These are phyloP conservation scores for Colletotrichum euphorbiae DNA, from an alignment of 2,329 filamentous ascomycete genomes.

Conservation along the genomic window DNA sequence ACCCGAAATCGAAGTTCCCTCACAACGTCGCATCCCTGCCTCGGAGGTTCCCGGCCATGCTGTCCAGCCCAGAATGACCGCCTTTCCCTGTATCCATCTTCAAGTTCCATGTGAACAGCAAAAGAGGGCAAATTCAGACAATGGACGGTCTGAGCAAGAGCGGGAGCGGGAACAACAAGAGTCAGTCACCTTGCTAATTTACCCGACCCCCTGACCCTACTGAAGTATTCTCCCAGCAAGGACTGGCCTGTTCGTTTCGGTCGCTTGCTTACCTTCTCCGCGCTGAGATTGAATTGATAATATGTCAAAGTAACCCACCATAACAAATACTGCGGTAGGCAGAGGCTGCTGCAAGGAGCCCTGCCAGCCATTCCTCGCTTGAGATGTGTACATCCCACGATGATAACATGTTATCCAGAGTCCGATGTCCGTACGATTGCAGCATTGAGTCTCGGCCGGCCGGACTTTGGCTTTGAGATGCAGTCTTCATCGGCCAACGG, in stretches of 20 bases:
- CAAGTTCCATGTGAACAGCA: background rate
- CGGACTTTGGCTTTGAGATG: background rate
- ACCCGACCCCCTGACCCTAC: background rate
- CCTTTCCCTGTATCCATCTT: background rate
- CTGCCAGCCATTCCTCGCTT: too few species aligned
- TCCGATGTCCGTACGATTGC: slow-evolving; percentile 1
- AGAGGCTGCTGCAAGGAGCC: too few species aligned
- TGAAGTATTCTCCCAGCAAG: background rate
- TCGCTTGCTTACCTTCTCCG: background rate
- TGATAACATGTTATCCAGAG: background rate
- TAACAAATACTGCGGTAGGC: too few species aligned
- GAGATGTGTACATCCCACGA: too few species aligned
- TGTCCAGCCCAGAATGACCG: background rate
- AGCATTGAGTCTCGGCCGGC: slow-evolving; percentile 17
- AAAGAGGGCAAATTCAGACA: slow-evolving; percentile 7
- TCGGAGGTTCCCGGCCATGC: background rate
- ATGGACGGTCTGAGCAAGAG: background rate
- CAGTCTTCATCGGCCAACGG: background rate
- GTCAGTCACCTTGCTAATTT: slow-evolving; percentile 20
- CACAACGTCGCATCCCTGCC: slow-evolving; percentile 17
- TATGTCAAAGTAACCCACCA: too few species aligned
- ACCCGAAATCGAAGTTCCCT: slow-evolving; percentile 18
- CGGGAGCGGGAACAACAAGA: slow-evolving; percentile 14
- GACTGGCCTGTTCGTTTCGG: background rate
- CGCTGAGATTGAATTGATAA: background rate